phyloP scores from a whole-genome alignment of 768 basidiomycete genomes.

The Phallus indusiatus region DNA sequence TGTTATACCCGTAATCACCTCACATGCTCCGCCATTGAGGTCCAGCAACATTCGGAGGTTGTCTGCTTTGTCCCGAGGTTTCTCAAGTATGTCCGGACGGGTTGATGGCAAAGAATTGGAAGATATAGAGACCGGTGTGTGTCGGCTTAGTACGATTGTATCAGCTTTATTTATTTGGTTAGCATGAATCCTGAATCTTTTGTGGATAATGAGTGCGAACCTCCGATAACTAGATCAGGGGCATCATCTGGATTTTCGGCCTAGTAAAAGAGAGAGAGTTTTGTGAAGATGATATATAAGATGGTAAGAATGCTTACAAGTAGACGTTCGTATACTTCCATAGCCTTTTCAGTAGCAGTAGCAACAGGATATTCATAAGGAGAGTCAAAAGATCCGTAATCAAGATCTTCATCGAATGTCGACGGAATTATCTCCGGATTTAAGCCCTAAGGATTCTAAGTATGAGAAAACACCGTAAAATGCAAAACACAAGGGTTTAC shows the following conservation, averaged over 20 bases:
- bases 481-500: constrained; percentile 27
- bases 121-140: constrained; percentile 49
- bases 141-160: constrained; percentile 85
- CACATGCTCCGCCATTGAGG: constrained; percentile 77
- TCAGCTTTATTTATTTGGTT: constrained; percentile 50
- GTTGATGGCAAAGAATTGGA: constrained; percentile 42
- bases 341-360: constrained; percentile 70
- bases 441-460: constrained; percentile 36
- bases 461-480: neutral
- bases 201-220: constrained; percentile 25
- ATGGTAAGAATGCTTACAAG: constrained; percentile 35
- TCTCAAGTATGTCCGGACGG: constrained; percentile 78
- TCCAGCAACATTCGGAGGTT: constrained; percentile 82
- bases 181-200: neutral
- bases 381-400: constrained; percentile 56
- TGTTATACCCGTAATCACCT: constrained; percentile 87
- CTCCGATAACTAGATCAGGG: constrained; percentile 73
- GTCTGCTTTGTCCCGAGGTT: constrained; percentile 70
- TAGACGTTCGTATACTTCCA: constrained; percentile 82
- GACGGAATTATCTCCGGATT: constrained; percentile 65
- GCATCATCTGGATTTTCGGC: constrained; percentile 50
- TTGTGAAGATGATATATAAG: neutral
- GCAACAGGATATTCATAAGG: constrained; percentile 67
- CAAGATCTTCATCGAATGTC: constrained; percentile 72
- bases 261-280: constrained; percentile 21